These are phyloP conservation scores for Phytophthora rubi DNA, from an alignment of 352 stramenopile genomes.

Conservation along the genomic window DNA sequence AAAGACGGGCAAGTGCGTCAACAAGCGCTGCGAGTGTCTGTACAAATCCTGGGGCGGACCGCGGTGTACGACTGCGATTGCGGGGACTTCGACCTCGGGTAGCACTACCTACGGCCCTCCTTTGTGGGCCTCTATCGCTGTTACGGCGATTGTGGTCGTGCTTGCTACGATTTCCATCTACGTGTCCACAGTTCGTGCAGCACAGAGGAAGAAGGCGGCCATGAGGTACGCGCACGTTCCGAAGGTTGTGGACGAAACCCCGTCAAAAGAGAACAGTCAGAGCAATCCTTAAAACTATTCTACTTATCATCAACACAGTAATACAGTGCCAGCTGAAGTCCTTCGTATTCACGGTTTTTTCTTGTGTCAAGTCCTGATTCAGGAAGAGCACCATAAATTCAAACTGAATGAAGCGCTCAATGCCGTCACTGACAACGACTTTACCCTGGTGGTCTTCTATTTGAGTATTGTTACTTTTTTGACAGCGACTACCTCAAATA, in stretches of 20 bases:
- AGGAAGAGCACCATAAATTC: no score
- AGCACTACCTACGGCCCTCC: conserved; percentile 24
- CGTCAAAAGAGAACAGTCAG: neutral
- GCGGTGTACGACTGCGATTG: conserved; percentile 20
- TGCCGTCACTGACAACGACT: no score
- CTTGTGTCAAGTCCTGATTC: no score
- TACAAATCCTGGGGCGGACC: conserved; percentile 55
- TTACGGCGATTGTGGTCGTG: conserved; percentile 10
- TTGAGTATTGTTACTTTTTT: no score
- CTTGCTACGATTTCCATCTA: conserved; percentile 18
- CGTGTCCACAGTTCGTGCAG: conserved; percentile 13
- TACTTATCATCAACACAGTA: no score
- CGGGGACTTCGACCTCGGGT: conserved; percentile 10
- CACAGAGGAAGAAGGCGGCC: conserved; percentile 17
- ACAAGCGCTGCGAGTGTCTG: conserved; percentile 52
- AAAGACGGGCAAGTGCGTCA: conserved; percentile 51
- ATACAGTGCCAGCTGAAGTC: no score
- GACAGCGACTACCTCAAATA: no score
- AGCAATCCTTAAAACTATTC: no score
- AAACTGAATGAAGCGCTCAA: no score
- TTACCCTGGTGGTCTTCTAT: no score
- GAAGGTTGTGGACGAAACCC: conserved; percentile 12
- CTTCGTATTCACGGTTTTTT: no score
- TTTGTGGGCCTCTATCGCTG: conserved; percentile 18
- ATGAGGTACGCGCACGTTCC: conserved; percentile 12